phyloP scores from a whole-genome alignment of 2,329 filamentous ascomycete genomes.

The Cylindrodendrum hubeiense region DNA sequence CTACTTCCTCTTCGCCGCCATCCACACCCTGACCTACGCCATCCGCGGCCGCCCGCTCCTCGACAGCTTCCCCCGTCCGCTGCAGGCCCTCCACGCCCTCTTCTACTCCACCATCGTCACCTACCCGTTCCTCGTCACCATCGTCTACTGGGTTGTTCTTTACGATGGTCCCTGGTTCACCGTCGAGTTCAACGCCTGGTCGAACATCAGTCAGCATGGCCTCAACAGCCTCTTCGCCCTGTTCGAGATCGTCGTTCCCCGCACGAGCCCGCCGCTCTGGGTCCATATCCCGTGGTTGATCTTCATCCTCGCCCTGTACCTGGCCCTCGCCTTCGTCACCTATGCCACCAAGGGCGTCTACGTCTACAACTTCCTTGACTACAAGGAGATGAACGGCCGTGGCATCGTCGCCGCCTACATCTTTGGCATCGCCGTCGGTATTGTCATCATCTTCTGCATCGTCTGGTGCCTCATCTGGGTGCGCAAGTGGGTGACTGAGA shows the following conservation, averaged over 20 bases:
- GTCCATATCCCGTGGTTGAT: conserved; percentile 77
- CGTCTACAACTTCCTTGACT: conserved; percentile 83
- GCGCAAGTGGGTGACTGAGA: conserved; percentile 63
- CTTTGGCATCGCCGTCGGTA: conserved; percentile 67
- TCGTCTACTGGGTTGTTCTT: conserved; percentile 77
- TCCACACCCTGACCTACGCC: conserved; percentile 79
- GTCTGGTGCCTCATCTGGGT: conserved; percentile 64
- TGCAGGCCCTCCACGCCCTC: conserved; percentile 75
- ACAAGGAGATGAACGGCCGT: conserved; percentile 60
- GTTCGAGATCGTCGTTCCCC: conserved; percentile 79
- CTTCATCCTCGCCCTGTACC: conserved; percentile 78
- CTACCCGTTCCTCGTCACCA: conserved; percentile 77
- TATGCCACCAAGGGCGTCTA: conserved; percentile 78
- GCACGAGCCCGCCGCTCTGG: conserved; percentile 70
- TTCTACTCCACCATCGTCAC: conserved; percentile 73
- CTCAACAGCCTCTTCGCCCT: conserved; percentile 81
- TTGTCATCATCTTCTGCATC: conserved; percentile 65
- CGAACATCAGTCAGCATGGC: conserved; percentile 79
- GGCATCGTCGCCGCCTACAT: conserved; percentile 73
- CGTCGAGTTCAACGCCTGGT: conserved; percentile 67
- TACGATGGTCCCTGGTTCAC: conserved; percentile 65
- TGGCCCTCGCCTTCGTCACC: conserved; percentile 81
- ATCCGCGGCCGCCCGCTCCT: conserved; percentile 66
- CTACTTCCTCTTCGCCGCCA: conserved; percentile 77
- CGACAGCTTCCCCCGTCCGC: conserved; percentile 68